These are phyloP conservation scores for Mycena galopus DNA, from an alignment of 768 basidiomycete genomes.

Conservation along the genomic window DNA sequence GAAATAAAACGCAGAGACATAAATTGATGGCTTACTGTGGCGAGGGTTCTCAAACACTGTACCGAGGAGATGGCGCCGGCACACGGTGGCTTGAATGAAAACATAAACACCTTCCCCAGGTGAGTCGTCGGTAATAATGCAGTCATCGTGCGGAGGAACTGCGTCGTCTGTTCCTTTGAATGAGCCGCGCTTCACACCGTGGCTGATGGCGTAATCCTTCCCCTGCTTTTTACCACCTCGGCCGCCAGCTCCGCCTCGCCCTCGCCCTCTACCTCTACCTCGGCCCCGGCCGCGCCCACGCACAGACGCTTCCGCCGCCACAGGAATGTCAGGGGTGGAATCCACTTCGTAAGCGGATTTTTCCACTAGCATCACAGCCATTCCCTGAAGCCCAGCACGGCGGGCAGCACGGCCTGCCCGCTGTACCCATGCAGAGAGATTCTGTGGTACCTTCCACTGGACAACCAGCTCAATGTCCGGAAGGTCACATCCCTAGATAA, in stretches of 20 bases:
- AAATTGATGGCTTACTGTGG: too few relatives aligned
- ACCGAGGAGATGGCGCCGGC: neutral
- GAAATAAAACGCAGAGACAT: too few relatives aligned
- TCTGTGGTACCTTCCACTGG: slow-evolving; percentile 50
- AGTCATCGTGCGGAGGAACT: neutral
- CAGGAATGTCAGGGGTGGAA: neutral
- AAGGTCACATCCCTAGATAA: slow-evolving; percentile 28
- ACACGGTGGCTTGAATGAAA: neutral
- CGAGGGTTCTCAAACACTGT: too few relatives aligned
- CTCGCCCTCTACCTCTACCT: neutral
- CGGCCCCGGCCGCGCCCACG: neutral
- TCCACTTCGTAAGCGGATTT: slow-evolving; percentile 8
- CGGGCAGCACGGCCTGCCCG: slow-evolving; percentile 50
- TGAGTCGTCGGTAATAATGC: neutral
- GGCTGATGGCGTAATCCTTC: neutral
- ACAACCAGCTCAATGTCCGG: slow-evolving; percentile 52
- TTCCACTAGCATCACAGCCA: slow-evolving; percentile 47
- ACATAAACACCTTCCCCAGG: slow-evolving; percentile 2
- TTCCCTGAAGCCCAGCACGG: slow-evolving; percentile 26
- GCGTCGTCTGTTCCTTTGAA: too few relatives aligned
- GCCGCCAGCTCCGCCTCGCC: neutral
- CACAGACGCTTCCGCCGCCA: neutral
- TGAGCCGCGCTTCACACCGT: slow-evolving; percentile 7
- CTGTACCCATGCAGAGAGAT: slow-evolving; percentile 46
- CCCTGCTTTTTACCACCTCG: neutral